Conservation (phyloP, 2,329 filamentous ascomycete genomes). For the Cordyceps tenuipes region DNA sequence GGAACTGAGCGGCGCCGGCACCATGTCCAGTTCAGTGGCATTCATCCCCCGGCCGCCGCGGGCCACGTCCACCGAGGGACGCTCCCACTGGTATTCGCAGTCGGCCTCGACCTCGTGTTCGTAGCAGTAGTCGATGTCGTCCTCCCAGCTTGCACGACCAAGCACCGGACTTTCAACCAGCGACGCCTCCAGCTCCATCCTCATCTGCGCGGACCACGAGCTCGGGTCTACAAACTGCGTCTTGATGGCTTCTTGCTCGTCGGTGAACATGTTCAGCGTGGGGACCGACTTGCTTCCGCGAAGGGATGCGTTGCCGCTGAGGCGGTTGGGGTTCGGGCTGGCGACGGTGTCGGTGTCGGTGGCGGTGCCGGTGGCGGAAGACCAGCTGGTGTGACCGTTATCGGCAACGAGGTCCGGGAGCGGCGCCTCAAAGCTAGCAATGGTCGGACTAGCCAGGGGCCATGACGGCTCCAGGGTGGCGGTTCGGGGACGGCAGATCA, state of each 20-base stretch:
- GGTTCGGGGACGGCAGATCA: conserved; percentile 34
- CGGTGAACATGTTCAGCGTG: conserved; percentile 37
- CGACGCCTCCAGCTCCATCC: conserved; percentile 13
- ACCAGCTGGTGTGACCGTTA: conserved; percentile 40
- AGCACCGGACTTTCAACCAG: conserved; percentile 23
- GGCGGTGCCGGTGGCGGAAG: conserved; percentile 24
- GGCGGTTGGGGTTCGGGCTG: conserved; percentile 34
- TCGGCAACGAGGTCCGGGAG: conserved; percentile 56
- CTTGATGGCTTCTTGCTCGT: conserved; percentile 20
- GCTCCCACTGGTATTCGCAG: conserved; percentile 59
- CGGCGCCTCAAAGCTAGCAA: conserved; percentile 30
- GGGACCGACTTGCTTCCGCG: conserved; percentile 49
- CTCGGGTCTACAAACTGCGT: conserved; percentile 10
- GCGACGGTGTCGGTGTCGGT: no score
- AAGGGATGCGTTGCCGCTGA: conserved; percentile 43
- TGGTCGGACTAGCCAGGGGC: conserved; percentile 24
- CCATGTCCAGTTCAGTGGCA: conserved; percentile 16
- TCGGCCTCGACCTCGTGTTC: conserved; percentile 60
- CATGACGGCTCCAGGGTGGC: conserved; percentile 33
- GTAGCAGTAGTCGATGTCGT: conserved; percentile 63
- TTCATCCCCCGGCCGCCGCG: conserved; percentile 14
- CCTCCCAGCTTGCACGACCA: conserved; percentile 52
- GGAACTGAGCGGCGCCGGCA: conserved; percentile 18
- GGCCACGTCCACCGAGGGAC: conserved; percentile 41
- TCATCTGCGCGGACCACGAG: neutral